phyloP scores from a whole-genome alignment of 208 protist species.

The Endotrypanum monterogeii region DNA sequence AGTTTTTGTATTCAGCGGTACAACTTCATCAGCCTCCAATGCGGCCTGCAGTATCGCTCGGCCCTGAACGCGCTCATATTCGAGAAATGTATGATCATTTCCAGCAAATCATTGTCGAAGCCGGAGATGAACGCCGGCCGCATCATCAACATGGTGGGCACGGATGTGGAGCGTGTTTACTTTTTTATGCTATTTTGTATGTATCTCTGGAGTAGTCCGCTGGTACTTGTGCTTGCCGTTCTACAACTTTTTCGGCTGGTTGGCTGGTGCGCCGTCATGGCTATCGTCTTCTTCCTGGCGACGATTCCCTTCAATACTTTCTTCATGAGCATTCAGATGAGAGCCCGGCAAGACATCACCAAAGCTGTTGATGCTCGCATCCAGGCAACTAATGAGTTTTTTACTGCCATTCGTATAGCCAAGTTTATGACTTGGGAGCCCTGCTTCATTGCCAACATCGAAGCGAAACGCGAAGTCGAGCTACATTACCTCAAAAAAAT shows the following conservation, averaged over 20 bases:
- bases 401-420: constrained; percentile 91
- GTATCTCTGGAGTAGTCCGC: constrained; percentile 51
- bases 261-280: constrained; percentile 74
- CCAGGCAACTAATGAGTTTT: constrained; percentile 91
- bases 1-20: constrained; percentile 50
- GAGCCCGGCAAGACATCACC: constrained; percentile 25
- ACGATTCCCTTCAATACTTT: constrained; percentile 71
- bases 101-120: constrained; percentile 40
- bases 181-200: constrained; percentile 52
- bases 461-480: constrained; percentile 48
- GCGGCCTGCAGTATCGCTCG: constrained; percentile 52
- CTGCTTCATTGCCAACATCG: constrained; percentile 51
- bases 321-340: constrained; percentile 42
- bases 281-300: constrained; percentile 60
- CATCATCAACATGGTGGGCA: constrained; percentile 90
- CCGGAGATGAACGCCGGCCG: constrained; percentile 83
- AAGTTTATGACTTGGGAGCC: constrained; percentile 95
- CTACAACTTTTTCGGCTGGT: constrained; percentile 50
- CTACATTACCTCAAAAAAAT: constrained; percentile 39
- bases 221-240: constrained; percentile 67
- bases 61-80: constrained; percentile 75
- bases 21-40: constrained; percentile 49
- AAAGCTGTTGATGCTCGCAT: constrained; percentile 82
- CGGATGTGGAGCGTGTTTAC: constrained; percentile 58
- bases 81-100: constrained; percentile 77